A percentile compares a stretch with the other conserved stretches of the same genome.
These are phyloP conservation scores for Chaetothyriales sp. DNA, from an alignment of 2,329 filamentous ascomycete genomes.

Conservation along the genomic window DNA sequence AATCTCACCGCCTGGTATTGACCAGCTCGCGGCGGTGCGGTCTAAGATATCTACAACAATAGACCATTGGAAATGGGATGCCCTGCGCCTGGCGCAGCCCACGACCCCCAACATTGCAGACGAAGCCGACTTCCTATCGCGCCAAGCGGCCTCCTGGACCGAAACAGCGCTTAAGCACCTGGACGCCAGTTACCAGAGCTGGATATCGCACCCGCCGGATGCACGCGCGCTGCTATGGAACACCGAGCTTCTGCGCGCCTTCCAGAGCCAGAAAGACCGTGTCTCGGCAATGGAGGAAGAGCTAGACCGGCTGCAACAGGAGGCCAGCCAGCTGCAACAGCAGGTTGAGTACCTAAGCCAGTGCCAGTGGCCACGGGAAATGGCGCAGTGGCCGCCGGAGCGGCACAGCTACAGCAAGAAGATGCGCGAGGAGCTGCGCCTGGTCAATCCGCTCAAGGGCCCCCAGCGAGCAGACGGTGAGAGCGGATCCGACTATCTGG, in stretches of 20 bases:
- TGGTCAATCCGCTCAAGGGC: constrained; percentile 11
- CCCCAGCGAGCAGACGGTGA: not conserved
- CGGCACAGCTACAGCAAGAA: constrained; percentile 24
- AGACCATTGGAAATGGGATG: constrained; percentile 44
- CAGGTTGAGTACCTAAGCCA: constrained; percentile 32
- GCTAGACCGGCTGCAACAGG: constrained; percentile 31
- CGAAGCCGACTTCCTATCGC: constrained; percentile 26
- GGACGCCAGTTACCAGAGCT: constrained; percentile 60
- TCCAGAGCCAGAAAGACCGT: constrained; percentile 30
- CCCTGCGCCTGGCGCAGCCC: constrained; percentile 18
- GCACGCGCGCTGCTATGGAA: constrained; percentile 33
- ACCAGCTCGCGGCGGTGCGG: constrained; percentile 58
- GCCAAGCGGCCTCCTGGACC: constrained; percentile 35
- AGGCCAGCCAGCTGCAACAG: constrained; percentile 33
- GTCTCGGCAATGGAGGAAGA: constrained; percentile 29
- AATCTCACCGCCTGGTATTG: constrained; percentile 55
- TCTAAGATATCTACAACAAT: constrained; percentile 54
- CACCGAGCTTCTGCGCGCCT: constrained; percentile 33
- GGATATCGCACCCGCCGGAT: constrained; percentile 48
- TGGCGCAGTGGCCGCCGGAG: constrained; percentile 33
- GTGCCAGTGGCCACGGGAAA: constrained; percentile 35
- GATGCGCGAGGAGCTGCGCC: constrained; percentile 9
- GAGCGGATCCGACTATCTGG: not conserved
- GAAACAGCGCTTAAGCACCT: constrained; percentile 59
- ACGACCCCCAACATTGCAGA: constrained; percentile 14